These are phyloP conservation scores for Nelumbo lutea DNA, from an alignment of 164 flowering plant genomes.

Conservation along the genomic window DNA sequence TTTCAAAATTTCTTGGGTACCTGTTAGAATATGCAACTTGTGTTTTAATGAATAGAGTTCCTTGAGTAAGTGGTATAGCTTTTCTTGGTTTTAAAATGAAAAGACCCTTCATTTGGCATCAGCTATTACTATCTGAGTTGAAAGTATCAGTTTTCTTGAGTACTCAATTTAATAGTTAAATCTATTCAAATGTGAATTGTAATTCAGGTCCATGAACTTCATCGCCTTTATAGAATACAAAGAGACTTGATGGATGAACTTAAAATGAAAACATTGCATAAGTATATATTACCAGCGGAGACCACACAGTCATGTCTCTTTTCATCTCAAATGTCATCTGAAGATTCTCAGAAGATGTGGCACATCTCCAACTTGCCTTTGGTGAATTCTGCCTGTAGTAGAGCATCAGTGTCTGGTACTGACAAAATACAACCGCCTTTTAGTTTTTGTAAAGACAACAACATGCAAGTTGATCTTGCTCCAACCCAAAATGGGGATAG, in stretches of 20 bases:
- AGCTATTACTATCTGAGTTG: neutral
- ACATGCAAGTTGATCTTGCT: conserved; percentile 23
- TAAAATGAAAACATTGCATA: conserved; percentile 45
- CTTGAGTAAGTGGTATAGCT: neutral
- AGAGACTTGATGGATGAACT: conserved; percentile 78
- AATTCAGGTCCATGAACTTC: conserved; percentile 80
- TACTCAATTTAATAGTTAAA: neutral
- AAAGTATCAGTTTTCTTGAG: neutral
- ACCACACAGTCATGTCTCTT: conserved; percentile 44
- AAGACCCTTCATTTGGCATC: neutral
- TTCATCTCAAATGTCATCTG: conserved; percentile 46
- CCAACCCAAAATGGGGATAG: conserved; percentile 39
- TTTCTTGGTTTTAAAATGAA: neutral
- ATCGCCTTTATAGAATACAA: conserved; percentile 80
- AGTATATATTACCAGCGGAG: conserved; percentile 30
- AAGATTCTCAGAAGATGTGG: conserved; percentile 42
- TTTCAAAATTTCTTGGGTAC: neutral
- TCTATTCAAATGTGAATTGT: neutral
- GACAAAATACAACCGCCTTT: conserved; percentile 41
- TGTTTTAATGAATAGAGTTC: neutral
- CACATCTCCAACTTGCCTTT: conserved; percentile 36
- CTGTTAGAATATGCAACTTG: neutral
- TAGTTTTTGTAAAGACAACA: conserved; percentile 42
- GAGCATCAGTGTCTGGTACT: conserved; percentile 43
- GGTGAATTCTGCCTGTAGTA: conserved; percentile 31